phyloP scores from a whole-genome alignment of 1,284 basidiomycete genomes.

The Apiotrichum porosum region DNA sequence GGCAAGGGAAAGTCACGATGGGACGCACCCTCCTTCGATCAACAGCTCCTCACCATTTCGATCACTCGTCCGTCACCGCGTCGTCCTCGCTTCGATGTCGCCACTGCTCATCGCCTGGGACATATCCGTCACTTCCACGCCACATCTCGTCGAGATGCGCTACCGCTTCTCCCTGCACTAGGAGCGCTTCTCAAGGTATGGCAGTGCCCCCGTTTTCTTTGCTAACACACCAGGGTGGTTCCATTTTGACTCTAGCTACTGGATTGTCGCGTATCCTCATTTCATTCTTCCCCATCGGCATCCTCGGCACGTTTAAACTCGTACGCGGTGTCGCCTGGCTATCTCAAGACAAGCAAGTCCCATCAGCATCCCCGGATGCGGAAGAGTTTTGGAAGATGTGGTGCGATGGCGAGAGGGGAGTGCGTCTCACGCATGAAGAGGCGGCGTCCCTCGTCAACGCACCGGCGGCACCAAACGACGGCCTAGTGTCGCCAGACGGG shows the following conservation, averaged over 20 bases:
- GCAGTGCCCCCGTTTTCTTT: background rate
- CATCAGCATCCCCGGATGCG: slow-evolving; percentile 27
- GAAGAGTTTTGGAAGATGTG: slow-evolving; percentile 43
- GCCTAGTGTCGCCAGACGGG: slow-evolving; percentile 24
- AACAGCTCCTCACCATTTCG: too few relatives aligned
- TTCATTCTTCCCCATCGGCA: slow-evolving; percentile 45
- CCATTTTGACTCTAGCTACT: slow-evolving; percentile 38
- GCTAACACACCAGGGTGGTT: slow-evolving; percentile 50
- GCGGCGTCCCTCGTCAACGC: slow-evolving; percentile 12
- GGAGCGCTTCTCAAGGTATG: slow-evolving; percentile 43
- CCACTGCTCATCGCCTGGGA: too few relatives aligned
- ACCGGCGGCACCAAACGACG: slow-evolving; percentile 14
- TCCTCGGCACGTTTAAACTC: slow-evolving; percentile 30
- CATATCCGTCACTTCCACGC: slow-evolving; percentile 32
- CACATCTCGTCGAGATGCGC: slow-evolving; percentile 33
- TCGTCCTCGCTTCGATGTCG: too few relatives aligned
- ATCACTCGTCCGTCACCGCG: too few relatives aligned
- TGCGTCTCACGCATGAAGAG: slow-evolving; percentile 22
- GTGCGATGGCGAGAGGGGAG: slow-evolving; percentile 37
- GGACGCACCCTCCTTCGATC: too few relatives aligned
- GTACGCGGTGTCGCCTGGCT: slow-evolving; percentile 25
- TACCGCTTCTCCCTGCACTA: slow-evolving; percentile 41
- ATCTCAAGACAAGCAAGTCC: slow-evolving; percentile 20
- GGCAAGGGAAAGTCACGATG: too few relatives aligned
- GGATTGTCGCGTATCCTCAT: slow-evolving; percentile 42